Evolutionary conservation across 306 rosid species (phyloP).

Genomic region (Hylodesmum podocarpum): DNA sequence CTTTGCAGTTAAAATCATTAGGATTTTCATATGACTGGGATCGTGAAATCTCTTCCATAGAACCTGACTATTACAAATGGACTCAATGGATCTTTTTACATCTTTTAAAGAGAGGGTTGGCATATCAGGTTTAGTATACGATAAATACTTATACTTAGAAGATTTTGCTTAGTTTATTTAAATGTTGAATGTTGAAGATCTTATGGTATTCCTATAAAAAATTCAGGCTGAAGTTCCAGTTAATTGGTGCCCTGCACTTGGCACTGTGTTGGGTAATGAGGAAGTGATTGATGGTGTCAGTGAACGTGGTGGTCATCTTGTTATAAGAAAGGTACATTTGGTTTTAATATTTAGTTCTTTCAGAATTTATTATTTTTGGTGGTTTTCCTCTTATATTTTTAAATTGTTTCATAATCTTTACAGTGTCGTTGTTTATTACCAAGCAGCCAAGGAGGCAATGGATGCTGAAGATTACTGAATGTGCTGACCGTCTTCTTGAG

Average conservation of each 20-base stretch:
- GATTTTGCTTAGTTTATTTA: slow-evolving; percentile 9
- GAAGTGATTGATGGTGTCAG: slow-evolving; percentile 97
- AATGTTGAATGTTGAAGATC: slow-evolving; percentile 10
- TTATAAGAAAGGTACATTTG: slow-evolving; percentile 73
- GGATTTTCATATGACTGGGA: slow-evolving; percentile 99
- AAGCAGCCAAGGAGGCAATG: slow-evolving; percentile 99
- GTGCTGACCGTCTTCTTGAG: slow-evolving; percentile 96
- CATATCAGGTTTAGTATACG: slow-evolving; percentile 74
- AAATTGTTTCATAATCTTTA: slow-evolving; percentile 70
- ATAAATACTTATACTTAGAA: slow-evolving; percentile 19
- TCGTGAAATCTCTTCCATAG: slow-evolving; percentile 91
- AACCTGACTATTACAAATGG: slow-evolving; percentile 95
- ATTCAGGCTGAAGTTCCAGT: slow-evolving; percentile 97
- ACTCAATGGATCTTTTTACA: slow-evolving; percentile 99
- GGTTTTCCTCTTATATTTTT: slow-evolving; percentile 42
- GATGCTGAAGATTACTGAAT: slow-evolving; percentile 99
- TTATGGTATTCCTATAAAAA: slow-evolving; percentile 22
- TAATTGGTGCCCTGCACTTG: slow-evolving; percentile 99
- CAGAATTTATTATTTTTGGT: slow-evolving; percentile 2
- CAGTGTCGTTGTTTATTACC: slow-evolving; percentile 90
- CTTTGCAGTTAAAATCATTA: slow-evolving; percentile 82
- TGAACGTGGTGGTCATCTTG: slow-evolving; percentile 97
- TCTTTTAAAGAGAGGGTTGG: slow-evolving; percentile 87
- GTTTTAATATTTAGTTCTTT: slow-evolving; percentile 15
- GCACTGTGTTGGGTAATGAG: slow-evolving; percentile 98